Conservation (phyloP, 2,329 filamentous ascomycete genomes). For the Sclerotiophoma versabilis region DNA sequence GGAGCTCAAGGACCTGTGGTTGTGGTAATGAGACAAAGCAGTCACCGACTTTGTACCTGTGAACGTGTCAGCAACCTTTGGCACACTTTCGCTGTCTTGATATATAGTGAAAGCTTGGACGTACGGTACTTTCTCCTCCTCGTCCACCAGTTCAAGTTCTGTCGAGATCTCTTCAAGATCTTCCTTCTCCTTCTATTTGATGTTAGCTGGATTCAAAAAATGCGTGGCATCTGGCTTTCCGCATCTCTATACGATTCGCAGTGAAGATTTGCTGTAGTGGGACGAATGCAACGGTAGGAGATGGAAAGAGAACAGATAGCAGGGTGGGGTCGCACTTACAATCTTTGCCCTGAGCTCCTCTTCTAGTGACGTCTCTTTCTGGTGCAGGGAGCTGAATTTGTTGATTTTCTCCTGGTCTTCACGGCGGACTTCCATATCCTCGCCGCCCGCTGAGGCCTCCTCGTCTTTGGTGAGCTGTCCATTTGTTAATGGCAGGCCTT, state of each 20-base stretch:
- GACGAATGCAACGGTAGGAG: too few relatives aligned
- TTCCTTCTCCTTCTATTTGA: constrained; percentile 89
- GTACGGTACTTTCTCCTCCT: constrained; percentile 91
- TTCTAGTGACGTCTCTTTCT: constrained; percentile 78
- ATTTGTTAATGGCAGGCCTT: constrained; percentile 22
- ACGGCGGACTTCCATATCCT: constrained; percentile 91
- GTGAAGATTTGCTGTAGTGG: neutral
- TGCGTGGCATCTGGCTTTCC: neutral
- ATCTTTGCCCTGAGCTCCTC: constrained; percentile 82
- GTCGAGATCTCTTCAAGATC: constrained; percentile 91
- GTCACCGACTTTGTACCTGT: constrained; percentile 94
- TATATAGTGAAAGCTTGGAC: constrained; percentile 39
- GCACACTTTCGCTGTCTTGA: too few relatives aligned
- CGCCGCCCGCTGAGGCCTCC: constrained; percentile 66
- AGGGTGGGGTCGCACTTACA: constrained; percentile 58
- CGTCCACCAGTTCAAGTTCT: constrained; percentile 92
- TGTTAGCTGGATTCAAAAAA: neutral
- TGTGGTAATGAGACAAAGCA: constrained; percentile 90
- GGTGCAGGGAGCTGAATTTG: constrained; percentile 91
- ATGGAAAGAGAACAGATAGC: neutral
- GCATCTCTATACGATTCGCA: neutral
- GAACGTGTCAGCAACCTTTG: neutral
- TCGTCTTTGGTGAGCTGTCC: constrained; percentile 89
- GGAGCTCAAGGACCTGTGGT: constrained; percentile 84
- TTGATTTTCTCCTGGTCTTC: constrained; percentile 99